Base-by-base conservation (phyloP, 2,329 filamentous ascomycete species). In the Colletotrichum lentis region DNA sequence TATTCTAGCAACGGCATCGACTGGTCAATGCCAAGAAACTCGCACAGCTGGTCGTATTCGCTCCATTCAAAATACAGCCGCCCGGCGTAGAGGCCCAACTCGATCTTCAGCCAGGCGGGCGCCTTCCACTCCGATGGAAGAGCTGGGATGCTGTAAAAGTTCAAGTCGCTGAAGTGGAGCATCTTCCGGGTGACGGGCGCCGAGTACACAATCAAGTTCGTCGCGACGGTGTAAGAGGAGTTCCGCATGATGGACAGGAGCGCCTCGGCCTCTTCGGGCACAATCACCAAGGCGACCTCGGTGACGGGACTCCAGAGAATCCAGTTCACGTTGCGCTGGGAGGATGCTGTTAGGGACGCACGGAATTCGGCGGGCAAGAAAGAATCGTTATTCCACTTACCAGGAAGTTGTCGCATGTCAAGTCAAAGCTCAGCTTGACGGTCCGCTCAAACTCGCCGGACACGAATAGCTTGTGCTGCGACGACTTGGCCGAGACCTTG, bases 261-360 rank as follows among this genome's bases (percentile, higher is more conserved):
- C 0, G 72, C 53, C 63, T 91, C 86, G 0, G 84, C 87, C 73
- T 92, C 90, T 70, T 91, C 89, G 0, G 88, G 86, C 35, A 86
- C 87, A 1, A 91, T 73, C 2, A 91, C 74, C 0, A 92, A 69
- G 0, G 83, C 89, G 0, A 79, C 83, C 8, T 85, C 72, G 0
- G 78, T 77, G 0, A 71, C n/a, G 0, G 71, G 71, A 66, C 83
- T 86, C 83, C 84, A 90, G 0, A 91, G 74, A 2, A 92, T 73
- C 88, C 88, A 92, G 31, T 88, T 84, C 0, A 90, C 85, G 0
- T 84, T 80, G 1, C 82, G 78, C 70, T 83, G 70, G 1, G 7
- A 11, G 16, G 1, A 8, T 7, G 5, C 46, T 24, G 56, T 58
- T 39, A 58, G 56, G 1, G 47, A 46, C 14, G 12, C 2, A 14